These are phyloP conservation scores for Apophysomyces trapeziformis DNA, from an alignment of 371 early-diverging fungal genomes.

Conservation along the genomic window DNA sequence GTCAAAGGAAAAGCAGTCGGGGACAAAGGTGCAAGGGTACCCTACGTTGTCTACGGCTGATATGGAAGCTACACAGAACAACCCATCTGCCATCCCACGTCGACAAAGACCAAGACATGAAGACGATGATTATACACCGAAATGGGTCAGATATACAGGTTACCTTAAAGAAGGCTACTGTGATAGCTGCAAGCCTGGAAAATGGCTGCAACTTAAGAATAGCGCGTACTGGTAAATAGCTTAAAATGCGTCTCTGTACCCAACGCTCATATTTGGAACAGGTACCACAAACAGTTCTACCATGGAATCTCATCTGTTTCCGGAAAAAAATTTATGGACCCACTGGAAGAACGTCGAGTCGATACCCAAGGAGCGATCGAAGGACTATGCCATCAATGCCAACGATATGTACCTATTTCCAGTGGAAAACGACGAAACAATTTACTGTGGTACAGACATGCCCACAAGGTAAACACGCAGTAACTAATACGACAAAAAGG, in stretches of 20 bases:
- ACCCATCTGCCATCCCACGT: constrained; percentile 41
- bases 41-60: background rate
- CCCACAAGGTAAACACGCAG: constrained; percentile 60
- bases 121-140: constrained; percentile 87
- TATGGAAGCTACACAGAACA: background rate
- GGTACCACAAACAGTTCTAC: constrained; percentile 82
- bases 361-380: constrained; percentile 58
- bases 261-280: constrained; percentile 3
- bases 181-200: constrained; percentile 82
- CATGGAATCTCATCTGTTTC: constrained; percentile 85
- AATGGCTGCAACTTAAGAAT: constrained; percentile 93
- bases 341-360: constrained; percentile 62
- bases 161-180: constrained; percentile 87
- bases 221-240: constrained; percentile 83
- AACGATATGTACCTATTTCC: constrained; percentile 74
- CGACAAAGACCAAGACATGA: constrained; percentile 70
- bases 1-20: background rate
- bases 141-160: constrained; percentile 83
- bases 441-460: constrained; percentile 84
- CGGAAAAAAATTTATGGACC: constrained; percentile 72
- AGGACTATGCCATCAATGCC: constrained; percentile 83
- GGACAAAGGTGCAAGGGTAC: background rate
- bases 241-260: background rate
- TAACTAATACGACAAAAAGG: background rate
- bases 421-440: constrained; percentile 71